Base-by-base conservation (phyloP, 208 protist genomes). In the Strigomonas culicis region DNA sequence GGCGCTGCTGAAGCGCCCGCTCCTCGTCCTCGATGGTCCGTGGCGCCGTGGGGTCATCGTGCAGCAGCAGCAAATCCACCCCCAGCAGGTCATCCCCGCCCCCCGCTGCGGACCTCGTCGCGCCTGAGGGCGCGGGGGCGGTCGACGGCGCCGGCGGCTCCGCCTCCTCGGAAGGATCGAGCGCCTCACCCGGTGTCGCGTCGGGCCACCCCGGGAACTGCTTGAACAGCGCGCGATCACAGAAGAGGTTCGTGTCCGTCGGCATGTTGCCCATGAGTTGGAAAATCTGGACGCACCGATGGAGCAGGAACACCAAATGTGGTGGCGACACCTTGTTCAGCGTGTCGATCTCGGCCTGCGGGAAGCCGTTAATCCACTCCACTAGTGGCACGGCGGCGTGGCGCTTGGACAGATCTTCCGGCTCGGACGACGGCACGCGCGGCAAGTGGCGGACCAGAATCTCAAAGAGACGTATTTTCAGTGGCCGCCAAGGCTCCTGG, bases 281-380 rank as follows among this genome's bases (percentile, higher is more conserved):
- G 74, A 95, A 93, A 11, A 95, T 77, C 22, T 77, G 71, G 2
- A 70, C 41, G 59, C 92, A 90, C 3, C 75, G 70, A 3, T 55
- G 66, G 7, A 95, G 44, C 15, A 93, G 36, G 19, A 59, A 61
- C 36, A 95, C 27, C 0, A 90, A 68, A 0, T 52, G 59, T 3
- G 66, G 55, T 56, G 91, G 77, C 8, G 76, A 72, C 13, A 85
- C 70, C 56, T 53, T 68, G 43, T 81, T 83, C n/a, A 95, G n/a
- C 15, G 84, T 31, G 19, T 78, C 73, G 4, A 87, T 47, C 36
- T 93, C 86, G 17, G 79, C 77, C 24, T 61, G 55, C 4, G 80
- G 56, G 36, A 95, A 93, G 46, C 68, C 62, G 60, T 84, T 82
- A 47, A 95, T 80, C 87, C 90, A 95, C 55, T 80, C 27, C 11